Evolutionary conservation across 371 early-diverging fungal species (phyloP).

Genomic region (Rhizomucor miehei): DNA sequence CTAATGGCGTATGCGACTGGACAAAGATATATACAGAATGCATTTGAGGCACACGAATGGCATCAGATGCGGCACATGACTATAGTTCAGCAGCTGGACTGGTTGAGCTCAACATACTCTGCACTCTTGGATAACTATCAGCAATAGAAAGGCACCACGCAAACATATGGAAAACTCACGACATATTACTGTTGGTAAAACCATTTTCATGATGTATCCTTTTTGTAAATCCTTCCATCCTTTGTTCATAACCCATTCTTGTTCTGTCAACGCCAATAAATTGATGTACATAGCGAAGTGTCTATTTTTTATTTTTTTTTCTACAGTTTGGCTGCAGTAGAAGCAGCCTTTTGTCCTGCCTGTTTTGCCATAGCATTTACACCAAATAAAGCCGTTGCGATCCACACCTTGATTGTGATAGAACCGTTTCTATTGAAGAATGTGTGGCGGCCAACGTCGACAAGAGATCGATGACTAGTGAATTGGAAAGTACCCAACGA

Average conservation of each 20-base stretch:
- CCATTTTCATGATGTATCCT: too few relatives aligned
- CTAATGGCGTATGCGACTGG: too few relatives aligned
- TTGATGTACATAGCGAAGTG: too few relatives aligned
- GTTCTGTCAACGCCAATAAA: too few relatives aligned
- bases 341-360: conserved; percentile 20
- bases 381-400: conserved; percentile 49
- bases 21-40: conserved; percentile 27
- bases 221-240: too few relatives aligned
- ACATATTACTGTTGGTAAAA: too few relatives aligned
- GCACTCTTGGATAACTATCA: conserved; percentile 8
- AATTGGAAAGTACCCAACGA: conserved; percentile 52
- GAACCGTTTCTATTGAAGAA: conserved; percentile 52
- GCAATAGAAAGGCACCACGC: too few relatives aligned
- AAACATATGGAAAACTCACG: too few relatives aligned
- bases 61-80: conserved; percentile 36
- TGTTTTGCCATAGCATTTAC: conserved; percentile 41
- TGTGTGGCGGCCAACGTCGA: conserved; percentile 51
- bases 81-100: conserved; percentile 44
- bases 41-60: conserved; percentile 38
- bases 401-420: conserved; percentile 56
- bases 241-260: too few relatives aligned
- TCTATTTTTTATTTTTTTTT: not conserved
- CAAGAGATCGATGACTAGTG: conserved; percentile 44
- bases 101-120: conserved; percentile 30
- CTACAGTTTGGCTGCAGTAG: conserved; percentile 4